Percentiles rank a stretch among this genome's conserved stretches.
phyloP scores from a whole-genome alignment of 106 monocot species.

The Amphibolis antarctica region DNA sequence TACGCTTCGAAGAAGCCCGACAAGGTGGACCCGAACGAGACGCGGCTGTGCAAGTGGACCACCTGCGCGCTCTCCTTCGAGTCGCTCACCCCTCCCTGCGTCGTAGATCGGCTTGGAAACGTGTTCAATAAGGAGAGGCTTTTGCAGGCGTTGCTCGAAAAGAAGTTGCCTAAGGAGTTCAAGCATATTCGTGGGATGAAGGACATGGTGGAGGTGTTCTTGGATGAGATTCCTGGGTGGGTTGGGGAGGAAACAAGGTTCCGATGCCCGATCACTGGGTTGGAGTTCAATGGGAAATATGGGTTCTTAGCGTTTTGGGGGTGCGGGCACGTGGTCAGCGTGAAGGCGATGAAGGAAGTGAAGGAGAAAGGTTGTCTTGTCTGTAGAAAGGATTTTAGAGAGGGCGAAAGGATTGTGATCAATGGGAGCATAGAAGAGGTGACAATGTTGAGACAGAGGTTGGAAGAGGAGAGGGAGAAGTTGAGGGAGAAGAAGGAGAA shows the following conservation, averaged over 20 bases:
- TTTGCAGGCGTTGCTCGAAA: conserved; percentile 58
- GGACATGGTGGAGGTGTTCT: conserved; percentile 69
- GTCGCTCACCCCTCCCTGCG: conserved; percentile 55
- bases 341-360: conserved; percentile 85
- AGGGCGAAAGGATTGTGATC: conserved; percentile 65
- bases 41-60: conserved; percentile 70
- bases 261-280: conserved; percentile 78
- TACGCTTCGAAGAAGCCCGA: conserved; percentile 88
- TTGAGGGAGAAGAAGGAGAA: conserved; percentile 46
- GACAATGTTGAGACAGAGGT: conserved; percentile 49
- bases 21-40: conserved; percentile 93
- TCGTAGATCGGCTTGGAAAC: conserved; percentile 74
- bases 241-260: conserved; percentile 31
- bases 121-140: conserved; percentile 84
- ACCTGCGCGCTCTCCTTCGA: conserved; percentile 80
- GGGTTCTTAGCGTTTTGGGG: conserved; percentile 50
- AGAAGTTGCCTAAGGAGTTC: conserved; percentile 72
- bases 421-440: conserved; percentile 84
- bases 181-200: conserved; percentile 55
- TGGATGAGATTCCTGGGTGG: conserved; percentile 29
- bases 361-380: conserved; percentile 64
- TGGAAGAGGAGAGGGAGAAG: conserved; percentile 78
- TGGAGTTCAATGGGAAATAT: conserved; percentile 85
- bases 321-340: conserved; percentile 81
- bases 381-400: conserved; percentile 62